A percentile compares a stretch with the other conserved stretches of the same genome.
phyloP scores from a whole-genome alignment of 805 yeast species.

The Limtongozyma cylindracea region DNA sequence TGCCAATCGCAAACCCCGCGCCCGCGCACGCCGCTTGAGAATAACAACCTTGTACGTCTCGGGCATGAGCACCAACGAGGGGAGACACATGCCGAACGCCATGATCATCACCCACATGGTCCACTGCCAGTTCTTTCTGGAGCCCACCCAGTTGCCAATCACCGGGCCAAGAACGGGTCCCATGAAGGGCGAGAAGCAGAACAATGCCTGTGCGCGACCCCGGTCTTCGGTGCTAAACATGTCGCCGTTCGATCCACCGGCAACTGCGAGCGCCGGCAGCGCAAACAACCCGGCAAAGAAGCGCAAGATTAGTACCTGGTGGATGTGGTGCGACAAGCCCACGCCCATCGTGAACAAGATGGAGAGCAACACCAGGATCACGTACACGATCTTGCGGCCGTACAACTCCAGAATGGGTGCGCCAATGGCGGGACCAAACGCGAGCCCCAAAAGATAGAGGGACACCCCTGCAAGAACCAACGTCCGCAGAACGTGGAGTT shows the following conservation, averaged over 20 bases:
- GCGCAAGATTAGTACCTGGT: constrained; percentile 21
- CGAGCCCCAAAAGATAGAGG: constrained; percentile 77
- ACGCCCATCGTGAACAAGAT: constrained; percentile 30
- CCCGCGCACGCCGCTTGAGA: no score
- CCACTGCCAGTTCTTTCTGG: constrained; percentile 5
- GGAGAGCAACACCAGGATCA: constrained; percentile 18
- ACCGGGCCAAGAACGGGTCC: constrained; percentile 5
- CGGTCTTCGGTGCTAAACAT: no score
- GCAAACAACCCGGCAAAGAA: constrained; percentile 35
- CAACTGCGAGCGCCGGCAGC: constrained; percentile 64
- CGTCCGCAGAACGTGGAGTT: no score
- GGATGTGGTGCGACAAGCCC: constrained; percentile 23
- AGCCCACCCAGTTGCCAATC: constrained; percentile 3
- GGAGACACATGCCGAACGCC: constrained; percentile 3
- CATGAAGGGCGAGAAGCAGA: constrained; percentile 3
- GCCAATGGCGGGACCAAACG: constrained; percentile 78
- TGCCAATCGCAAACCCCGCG: no score
- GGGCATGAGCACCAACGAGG: constrained; percentile 2
- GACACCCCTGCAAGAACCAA: no score
- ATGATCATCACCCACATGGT: constrained; percentile 4
- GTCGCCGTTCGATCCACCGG: constrained; percentile 67
- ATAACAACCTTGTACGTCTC: constrained; percentile 4
- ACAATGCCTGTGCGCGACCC: no score
- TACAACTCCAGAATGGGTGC: constrained; percentile 65
- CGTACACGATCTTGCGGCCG: constrained; percentile 27